Evolutionary conservation across 192 early-diverging fungal genomes (phyloP).

Genomic region (Entomortierella chlamydospora): DNA sequence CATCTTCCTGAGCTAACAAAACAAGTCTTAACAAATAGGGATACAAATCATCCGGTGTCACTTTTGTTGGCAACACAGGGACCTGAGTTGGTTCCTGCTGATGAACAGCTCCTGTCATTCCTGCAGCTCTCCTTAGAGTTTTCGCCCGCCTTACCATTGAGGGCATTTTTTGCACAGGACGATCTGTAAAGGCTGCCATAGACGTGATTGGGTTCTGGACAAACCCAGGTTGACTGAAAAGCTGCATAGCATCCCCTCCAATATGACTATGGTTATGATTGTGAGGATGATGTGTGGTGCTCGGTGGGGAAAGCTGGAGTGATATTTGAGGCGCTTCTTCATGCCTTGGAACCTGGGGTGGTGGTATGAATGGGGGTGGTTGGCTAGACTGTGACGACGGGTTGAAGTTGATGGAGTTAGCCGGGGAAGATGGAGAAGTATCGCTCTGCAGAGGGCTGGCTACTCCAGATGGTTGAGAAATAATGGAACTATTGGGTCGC

Average conservation of each 20-base stretch:
- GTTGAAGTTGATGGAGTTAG: background rate
- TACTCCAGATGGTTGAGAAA: background rate
- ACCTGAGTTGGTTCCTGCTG: background rate
- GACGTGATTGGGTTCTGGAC: constrained; percentile 34
- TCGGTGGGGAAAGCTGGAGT: constrained; percentile 7
- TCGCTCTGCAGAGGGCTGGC: background rate
- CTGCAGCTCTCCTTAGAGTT: constrained; percentile 35
- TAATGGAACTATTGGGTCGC: constrained; percentile 16
- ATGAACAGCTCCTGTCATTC: constrained; percentile 25
- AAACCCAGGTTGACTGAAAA: constrained; percentile 43
- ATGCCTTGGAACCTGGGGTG: background rate
- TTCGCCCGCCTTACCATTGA: constrained; percentile 43
- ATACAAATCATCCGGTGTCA: constrained; percentile 36
- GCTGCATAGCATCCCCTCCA: constrained; percentile 33
- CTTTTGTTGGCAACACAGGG: constrained; percentile 8
- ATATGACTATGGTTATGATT: constrained; percentile 38
- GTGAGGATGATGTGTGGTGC: background rate
- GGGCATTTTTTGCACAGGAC: constrained; percentile 37
- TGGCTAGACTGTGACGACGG: background rate
- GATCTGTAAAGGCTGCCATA: constrained; percentile 36
- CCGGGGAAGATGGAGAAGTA: background rate
- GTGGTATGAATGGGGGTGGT: constrained; percentile 6
- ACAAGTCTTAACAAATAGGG: constrained; percentile 42
- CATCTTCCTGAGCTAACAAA: constrained; percentile 39
- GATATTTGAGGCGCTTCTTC: constrained; percentile 15